phyloP scores from a whole-genome alignment of 257 asterid genomes.

The Voacanga thouarsii region DNA sequence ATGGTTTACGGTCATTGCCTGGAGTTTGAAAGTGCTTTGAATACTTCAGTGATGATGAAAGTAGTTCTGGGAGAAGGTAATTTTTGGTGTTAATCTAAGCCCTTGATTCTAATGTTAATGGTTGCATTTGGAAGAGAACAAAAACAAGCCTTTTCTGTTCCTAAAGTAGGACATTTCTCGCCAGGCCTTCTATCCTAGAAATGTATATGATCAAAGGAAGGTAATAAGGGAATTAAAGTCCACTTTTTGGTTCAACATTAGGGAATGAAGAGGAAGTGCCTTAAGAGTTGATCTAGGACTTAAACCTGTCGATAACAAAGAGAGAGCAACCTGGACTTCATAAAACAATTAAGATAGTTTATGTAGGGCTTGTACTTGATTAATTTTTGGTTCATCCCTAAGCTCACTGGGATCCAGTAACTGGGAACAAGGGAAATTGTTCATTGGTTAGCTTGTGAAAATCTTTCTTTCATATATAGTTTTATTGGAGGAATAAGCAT shows the following conservation, averaged over 20 bases:
- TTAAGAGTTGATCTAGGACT: neutral
- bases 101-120: too few relatives aligned
- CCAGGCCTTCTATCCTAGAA: neutral
- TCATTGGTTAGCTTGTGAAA: neutral
- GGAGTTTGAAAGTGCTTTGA: neutral
- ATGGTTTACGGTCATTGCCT: neutral
- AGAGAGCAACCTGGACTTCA: neutral
- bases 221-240: too few relatives aligned
- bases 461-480: neutral
- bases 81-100: too few relatives aligned
- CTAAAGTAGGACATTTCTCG: too few relatives aligned
- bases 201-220: neutral
- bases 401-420: neutral
- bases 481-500: constrained; percentile 1
- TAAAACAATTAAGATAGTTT: neutral
- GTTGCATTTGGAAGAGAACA: neutral
- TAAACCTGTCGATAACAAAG: neutral
- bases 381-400: neutral
- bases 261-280: too few relatives aligned
- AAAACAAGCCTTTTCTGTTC: too few relatives aligned
- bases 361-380: neutral
- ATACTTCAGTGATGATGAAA: too few relatives aligned
- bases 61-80: too few relatives aligned
- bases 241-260: too few relatives aligned
- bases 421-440: constrained; percentile 10